These are phyloP conservation scores for Vanrija sp. DNA, from an alignment of 1,284 basidiomycete genomes.

Conservation along the genomic window DNA sequence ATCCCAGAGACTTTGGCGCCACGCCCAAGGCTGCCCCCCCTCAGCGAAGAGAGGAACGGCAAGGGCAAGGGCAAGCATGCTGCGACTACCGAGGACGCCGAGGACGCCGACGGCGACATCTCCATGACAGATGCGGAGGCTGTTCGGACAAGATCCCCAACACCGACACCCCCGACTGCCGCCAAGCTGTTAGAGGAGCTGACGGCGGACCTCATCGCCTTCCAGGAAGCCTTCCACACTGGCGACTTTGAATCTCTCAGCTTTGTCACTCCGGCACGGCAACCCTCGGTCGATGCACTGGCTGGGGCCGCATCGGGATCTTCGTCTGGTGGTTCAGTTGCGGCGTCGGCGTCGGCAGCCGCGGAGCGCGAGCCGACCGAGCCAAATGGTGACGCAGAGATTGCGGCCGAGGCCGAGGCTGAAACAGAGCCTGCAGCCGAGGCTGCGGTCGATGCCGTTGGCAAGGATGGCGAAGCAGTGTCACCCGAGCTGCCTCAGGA, in stretches of 20 bases:
- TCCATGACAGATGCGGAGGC: neutral
- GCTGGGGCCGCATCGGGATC: neutral
- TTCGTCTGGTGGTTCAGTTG: neutral
- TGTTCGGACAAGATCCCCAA: neutral
- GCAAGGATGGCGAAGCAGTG: neutral
- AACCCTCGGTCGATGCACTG: neutral
- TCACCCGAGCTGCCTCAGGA: neutral
- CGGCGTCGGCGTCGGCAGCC: neutral
- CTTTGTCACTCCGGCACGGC: constrained; percentile 5
- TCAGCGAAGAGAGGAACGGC: constrained; percentile 6
- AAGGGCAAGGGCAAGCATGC: constrained; percentile 1
- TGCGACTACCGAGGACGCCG: neutral
- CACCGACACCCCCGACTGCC: constrained; percentile 43
- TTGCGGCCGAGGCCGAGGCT: no score
- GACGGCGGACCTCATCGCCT: constrained; percentile 76
- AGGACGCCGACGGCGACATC: neutral
- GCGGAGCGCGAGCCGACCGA: neutral
- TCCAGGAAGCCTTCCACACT: constrained; percentile 77
- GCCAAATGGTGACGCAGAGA: neutral
- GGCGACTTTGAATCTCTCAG: constrained; percentile 36
- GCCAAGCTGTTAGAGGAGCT: constrained; percentile 82
- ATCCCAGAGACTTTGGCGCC: constrained; percentile 17
- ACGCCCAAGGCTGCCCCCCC: constrained; percentile 7
- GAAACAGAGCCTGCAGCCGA: neutral
- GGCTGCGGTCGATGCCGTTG: neutral